A percentile compares a stretch with the other conserved stretches of the same genome.
Evolutionary conservation across 352 stramenopile genomes (phyloP).

Genomic region (Pythium myriotylum): DNA sequence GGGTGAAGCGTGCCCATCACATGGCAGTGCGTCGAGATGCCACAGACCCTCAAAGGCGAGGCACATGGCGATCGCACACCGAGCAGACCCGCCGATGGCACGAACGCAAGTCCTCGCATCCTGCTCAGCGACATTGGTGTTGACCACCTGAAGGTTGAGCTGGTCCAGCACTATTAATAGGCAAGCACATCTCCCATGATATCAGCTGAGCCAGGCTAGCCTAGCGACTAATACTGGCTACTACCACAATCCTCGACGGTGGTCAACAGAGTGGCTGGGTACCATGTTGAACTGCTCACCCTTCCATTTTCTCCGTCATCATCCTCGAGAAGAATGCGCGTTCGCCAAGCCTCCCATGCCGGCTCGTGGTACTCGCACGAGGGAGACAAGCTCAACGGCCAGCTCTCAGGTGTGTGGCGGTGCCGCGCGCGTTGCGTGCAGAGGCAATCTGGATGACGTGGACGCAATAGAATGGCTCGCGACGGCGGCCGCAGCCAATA

Average conservation of each 20-base stretch:
- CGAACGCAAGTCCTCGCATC: too few species aligned
- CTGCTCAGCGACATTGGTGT: too few species aligned
- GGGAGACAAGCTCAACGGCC: constrained; percentile 50
- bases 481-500: constrained; percentile 38
- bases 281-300: constrained; percentile 13
- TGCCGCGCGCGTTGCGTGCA: background rate
- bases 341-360: constrained; percentile 75
- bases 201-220: too few species aligned
- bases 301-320: constrained; percentile 1
- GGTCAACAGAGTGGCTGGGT: background rate
- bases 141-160: too few species aligned
- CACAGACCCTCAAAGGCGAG: too few species aligned
- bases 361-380: constrained; percentile 86
- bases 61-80: too few species aligned
- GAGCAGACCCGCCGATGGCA: too few species aligned
- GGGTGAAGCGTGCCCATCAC: too few species aligned
- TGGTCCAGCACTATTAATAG: too few species aligned
- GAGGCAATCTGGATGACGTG: too few species aligned
- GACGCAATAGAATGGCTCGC: constrained; percentile 57
- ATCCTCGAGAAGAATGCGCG: constrained; percentile 28
- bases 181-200: too few species aligned
- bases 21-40: too few species aligned
- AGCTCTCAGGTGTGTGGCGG: constrained; percentile 49
- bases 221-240: background rate
- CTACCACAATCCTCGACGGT: background rate